Conservation (phyloP, 1,139 yeast genomes). For the Debaryomyces subglobosus region DNA sequence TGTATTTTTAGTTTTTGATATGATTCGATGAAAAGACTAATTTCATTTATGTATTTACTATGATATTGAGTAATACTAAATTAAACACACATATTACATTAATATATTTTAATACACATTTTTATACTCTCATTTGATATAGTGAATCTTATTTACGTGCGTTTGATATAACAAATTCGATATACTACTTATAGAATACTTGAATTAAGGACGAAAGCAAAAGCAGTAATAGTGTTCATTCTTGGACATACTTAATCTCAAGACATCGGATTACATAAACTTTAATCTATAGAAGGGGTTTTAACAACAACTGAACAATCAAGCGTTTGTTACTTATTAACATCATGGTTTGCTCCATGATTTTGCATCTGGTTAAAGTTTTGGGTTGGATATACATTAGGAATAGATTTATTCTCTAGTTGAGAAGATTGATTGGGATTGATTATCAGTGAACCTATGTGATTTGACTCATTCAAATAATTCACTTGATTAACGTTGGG, state of each 20-base stretch:
- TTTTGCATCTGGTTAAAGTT: neutral
- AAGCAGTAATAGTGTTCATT: neutral
- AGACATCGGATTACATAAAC: too few relatives aligned
- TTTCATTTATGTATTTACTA: neutral
- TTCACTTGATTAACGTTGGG: neutral
- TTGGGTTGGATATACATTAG: neutral
- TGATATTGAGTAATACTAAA: neutral
- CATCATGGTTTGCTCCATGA: neutral
- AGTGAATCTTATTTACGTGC: neutral
- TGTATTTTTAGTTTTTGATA: neutral
- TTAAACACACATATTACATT: neutral
- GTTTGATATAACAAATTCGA: neutral
- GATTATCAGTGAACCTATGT: neutral
- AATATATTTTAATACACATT: neutral
- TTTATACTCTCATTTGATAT: neutral
- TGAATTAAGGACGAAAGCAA: neutral
- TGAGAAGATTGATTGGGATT: neutral
- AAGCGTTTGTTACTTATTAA: neutral
- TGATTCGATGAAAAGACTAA: neutral
- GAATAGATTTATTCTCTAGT: neutral
- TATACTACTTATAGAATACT: too few relatives aligned
- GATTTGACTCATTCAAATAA: neutral
- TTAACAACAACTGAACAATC: neutral
- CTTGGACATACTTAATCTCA: neutral
- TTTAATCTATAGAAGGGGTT: neutral